Percentiles rank a stretch among this genome's conserved stretches.
These are phyloP conservation scores for Diaporthe aspalathi DNA, from an alignment of 2,329 filamentous ascomycete genomes.

Conservation along the genomic window DNA sequence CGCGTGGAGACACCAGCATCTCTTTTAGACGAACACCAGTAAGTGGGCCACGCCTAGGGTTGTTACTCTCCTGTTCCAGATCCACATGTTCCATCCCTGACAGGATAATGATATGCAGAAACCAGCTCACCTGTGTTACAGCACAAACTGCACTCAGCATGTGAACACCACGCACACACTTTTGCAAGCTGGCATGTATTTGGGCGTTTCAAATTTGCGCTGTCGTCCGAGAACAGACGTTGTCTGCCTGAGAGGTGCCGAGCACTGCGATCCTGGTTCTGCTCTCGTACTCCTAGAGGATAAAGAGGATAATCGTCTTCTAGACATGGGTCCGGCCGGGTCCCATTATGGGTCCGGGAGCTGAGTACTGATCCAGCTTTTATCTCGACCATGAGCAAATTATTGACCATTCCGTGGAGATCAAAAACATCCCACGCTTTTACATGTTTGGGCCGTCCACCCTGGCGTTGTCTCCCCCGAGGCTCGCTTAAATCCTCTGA, in stretches of 20 bases:
- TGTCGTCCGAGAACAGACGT: neutral
- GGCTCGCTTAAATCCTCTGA: too few species aligned
- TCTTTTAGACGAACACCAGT: constrained; percentile 11
- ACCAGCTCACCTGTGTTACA: neutral
- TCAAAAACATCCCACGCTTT: neutral
- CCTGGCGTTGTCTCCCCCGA: too few species aligned
- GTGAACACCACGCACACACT: neutral
- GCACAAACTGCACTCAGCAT: neutral
- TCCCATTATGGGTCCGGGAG: constrained; percentile 4
- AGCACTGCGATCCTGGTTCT: neutral
- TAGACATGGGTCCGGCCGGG: too few species aligned
- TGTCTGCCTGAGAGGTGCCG: neutral
- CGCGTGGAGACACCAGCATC: neutral
- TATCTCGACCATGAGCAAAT: neutral
- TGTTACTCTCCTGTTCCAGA: neutral
- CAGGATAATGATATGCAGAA: neutral
- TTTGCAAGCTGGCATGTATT: too few species aligned
- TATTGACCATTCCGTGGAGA: neutral
- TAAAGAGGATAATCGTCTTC: neutral
- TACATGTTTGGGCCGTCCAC: too few species aligned
- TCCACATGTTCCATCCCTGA: constrained; percentile 4
- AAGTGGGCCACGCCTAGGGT: neutral
- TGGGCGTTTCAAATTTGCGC: too few species aligned
- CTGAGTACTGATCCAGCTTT: neutral
- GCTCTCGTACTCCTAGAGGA: neutral